These are phyloP conservation scores for Chlamydomonas sp. DNA, from an alignment of 139 green algal genomes.

Conservation along the genomic window DNA sequence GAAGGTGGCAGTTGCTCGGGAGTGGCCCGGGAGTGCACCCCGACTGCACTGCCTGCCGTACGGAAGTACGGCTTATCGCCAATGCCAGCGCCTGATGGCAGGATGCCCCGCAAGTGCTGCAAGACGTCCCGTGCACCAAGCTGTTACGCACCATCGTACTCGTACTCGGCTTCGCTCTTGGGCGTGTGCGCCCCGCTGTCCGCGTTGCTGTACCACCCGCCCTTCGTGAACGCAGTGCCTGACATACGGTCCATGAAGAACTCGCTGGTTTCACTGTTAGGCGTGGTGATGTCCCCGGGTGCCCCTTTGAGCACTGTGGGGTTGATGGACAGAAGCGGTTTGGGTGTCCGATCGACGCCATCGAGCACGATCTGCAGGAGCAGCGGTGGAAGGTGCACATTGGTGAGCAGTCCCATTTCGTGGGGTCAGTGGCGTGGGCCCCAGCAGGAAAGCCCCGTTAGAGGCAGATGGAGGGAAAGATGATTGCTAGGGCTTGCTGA, in stretches of 20 bases:
- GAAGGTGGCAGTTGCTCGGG: too few relatives aligned
- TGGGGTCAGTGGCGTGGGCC: too few relatives aligned
- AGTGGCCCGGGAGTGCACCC: too few relatives aligned
- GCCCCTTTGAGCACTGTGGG: constrained; percentile 37
- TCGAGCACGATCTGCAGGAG: constrained; percentile 25
- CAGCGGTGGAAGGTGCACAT: too few relatives aligned
- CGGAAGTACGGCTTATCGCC: too few relatives aligned
- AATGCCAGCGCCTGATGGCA: too few relatives aligned
- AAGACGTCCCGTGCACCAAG: not conserved
- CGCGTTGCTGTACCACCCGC: constrained; percentile 35
- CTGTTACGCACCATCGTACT: constrained; percentile 22
- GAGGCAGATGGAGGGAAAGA: too few relatives aligned
- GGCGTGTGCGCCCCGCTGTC: constrained; percentile 44
- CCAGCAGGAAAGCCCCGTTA: too few relatives aligned
- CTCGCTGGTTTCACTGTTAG: constrained; percentile 53
- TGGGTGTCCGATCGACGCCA: constrained; percentile 72
- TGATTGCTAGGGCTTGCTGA: too few relatives aligned
- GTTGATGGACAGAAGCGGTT: constrained; percentile 64
- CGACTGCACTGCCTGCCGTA: too few relatives aligned
- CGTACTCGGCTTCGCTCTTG: constrained; percentile 31
- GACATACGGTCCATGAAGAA: constrained; percentile 67
- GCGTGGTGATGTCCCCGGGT: constrained; percentile 26
- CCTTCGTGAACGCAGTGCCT: constrained; percentile 46
- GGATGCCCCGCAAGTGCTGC: not conserved
- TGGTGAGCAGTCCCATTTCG: too few relatives aligned